Percentiles rank a stretch among this genome's conserved stretches.
Conservation (phyloP, 129 eudicot species). For the Chrysanthemum makinoi region DNA sequence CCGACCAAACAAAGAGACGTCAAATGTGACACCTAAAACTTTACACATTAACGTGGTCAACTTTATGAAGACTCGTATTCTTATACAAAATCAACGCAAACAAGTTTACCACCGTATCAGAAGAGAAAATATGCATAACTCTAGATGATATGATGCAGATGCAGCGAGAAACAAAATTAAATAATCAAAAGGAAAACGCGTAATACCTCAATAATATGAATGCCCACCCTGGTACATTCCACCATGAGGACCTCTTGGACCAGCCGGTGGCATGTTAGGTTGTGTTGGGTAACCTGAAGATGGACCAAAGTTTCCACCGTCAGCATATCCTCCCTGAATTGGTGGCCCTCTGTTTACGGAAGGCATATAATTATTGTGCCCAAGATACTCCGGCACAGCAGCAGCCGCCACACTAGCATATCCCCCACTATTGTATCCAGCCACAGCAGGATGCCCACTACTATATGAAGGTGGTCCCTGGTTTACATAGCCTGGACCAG, state of each 20-base stretch:
- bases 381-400: slow-evolving; percentile 50
- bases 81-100: neutral
- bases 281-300: slow-evolving; percentile 54
- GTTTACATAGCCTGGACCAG: slow-evolving; percentile 54
- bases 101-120: neutral
- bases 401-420: slow-evolving; percentile 49
- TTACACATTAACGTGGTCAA: too few relatives aligned
- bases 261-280: slow-evolving; percentile 52
- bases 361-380: slow-evolving; percentile 32
- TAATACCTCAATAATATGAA: slow-evolving; percentile 75
- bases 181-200: neutral
- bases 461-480: slow-evolving; percentile 43
- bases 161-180: neutral
- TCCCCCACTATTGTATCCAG: slow-evolving; percentile 48
- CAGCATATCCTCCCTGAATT: slow-evolving; percentile 55
- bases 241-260: slow-evolving; percentile 66
- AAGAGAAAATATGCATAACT: neutral
- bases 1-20: too few relatives aligned
- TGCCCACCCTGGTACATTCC: slow-evolving; percentile 83
- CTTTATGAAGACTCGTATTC: too few relatives aligned
- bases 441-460: slow-evolving; percentile 30
- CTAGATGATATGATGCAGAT: neutral
- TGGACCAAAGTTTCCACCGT: slow-evolving; percentile 64
- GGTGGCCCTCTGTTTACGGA: slow-evolving; percentile 61
- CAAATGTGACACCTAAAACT: too few relatives aligned